Evolutionary conservation across 208 protist genomes (phyloP), one percentile per base, ranked within the genome.

Genomic region (Wallacemonas collosoma): DNA sequence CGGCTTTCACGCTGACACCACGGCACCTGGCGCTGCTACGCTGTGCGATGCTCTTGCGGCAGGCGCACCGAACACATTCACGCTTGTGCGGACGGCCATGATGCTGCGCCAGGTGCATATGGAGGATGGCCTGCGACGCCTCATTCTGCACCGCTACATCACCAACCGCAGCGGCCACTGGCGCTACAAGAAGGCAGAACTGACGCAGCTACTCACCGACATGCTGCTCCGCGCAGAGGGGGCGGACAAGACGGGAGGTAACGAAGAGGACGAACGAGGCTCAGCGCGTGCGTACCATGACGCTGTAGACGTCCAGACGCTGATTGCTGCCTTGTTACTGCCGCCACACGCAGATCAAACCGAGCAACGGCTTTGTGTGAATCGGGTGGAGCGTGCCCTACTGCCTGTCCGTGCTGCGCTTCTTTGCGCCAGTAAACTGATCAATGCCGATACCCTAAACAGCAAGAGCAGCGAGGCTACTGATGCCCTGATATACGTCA

Each of bases 11-110:
- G 92, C 90, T 5, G 83, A 97, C 83, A 81, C 87, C 50, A 68
- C 68, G 12, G 50, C 68, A 15, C 54, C 85, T 1, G 69, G 82
- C 3, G 91, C 89, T 3, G 68, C 79, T 35, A 47, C 73, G 57
- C 73, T 94, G 39, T 81, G 81, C 47, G 93, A 97, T 68, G 88
- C 88, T 14, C 75, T 94, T 17, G 76, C 89, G 35, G 77, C 85
- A 17, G 90, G 90, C 9, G 82, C 90, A 58, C 93, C 93, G 38
- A 97, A 93, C 67, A 82, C 88, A 5, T 97, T 94, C 80, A 97
- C 93, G 39, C 56, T 97, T 38, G 69, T 94, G 39, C 82, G 86
- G 26, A 85, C 87, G 2, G 81, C 81, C 55, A 55, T 48, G 7
- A 91, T 95, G 79, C 78, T 96, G 2, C 41, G 58, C 7, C 47